These are phyloP conservation scores for Neurospora sp. DNA, from an alignment of 495 filamentous ascomycete genomes.

Conservation along the genomic window DNA sequence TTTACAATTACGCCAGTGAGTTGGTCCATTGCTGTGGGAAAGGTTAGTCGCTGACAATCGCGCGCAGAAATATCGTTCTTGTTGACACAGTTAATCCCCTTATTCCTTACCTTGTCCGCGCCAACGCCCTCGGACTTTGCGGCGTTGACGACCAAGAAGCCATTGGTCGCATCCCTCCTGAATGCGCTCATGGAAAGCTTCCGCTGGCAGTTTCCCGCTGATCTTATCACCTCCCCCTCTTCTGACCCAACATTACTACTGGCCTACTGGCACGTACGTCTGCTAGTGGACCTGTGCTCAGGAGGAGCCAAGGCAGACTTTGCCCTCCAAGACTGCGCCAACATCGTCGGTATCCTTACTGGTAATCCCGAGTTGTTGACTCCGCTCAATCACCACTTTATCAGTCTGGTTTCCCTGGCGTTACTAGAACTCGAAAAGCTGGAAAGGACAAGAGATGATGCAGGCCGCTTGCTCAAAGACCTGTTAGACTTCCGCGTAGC, in stretches of 20 bases:
- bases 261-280: slow-evolving; percentile 62
- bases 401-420: slow-evolving; percentile 55
- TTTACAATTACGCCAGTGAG: slow-evolving; percentile 62
- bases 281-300: slow-evolving; percentile 50
- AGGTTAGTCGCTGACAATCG: slow-evolving; percentile 10
- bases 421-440: slow-evolving; percentile 52
- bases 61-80: slow-evolving; percentile 27
- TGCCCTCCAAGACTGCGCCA: slow-evolving; percentile 51
- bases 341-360: slow-evolving; percentile 44
- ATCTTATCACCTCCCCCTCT: slow-evolving; percentile 16
- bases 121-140: slow-evolving; percentile 6
- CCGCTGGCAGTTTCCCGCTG: slow-evolving; percentile 33
- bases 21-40: slow-evolving; percentile 7
- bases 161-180: slow-evolving; percentile 12
- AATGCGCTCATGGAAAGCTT: slow-evolving; percentile 34
- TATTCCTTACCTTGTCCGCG: slow-evolving; percentile 8
- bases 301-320: slow-evolving; percentile 30
- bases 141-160: slow-evolving; percentile 1
- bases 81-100: slow-evolving; percentile 21
- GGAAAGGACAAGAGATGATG: slow-evolving; percentile 23
- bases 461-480: slow-evolving; percentile 18
- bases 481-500: slow-evolving; percentile 25
- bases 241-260: slow-evolving; percentile 49
- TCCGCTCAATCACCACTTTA: slow-evolving; percentile 66
- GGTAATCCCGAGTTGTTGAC: slow-evolving; percentile 45